Evolutionary conservation across 495 filamentous ascomycete genomes (phyloP).

Genomic region (Aspergillus sclerotioniger): DNA sequence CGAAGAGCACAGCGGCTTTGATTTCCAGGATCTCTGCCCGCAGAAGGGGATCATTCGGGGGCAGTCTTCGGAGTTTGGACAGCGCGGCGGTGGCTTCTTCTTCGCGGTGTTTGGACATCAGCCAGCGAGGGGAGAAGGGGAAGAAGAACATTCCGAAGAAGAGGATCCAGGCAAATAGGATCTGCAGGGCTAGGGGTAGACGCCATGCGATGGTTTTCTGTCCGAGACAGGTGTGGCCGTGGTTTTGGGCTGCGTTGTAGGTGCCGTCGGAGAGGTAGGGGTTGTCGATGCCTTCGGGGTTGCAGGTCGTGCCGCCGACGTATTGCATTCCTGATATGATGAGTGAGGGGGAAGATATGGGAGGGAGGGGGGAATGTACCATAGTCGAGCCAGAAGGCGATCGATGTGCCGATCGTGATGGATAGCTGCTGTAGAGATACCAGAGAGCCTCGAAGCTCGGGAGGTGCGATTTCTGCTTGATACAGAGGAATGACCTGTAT

Average conservation of each 20-base stretch:
- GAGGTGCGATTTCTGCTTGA: constrained; percentile 45
- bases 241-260: constrained; percentile 48
- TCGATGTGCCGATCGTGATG: constrained; percentile 60
- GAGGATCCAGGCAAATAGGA: constrained; percentile 62
- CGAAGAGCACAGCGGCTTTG: constrained; percentile 54
- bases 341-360: constrained; percentile 51
- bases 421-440: constrained; percentile 73
- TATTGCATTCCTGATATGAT: constrained; percentile 43
- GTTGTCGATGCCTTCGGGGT: constrained; percentile 42
- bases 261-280: constrained; percentile 26
- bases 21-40: constrained; percentile 67
- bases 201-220: constrained; percentile 44
- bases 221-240: constrained; percentile 61
- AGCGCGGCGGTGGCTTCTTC: constrained; percentile 51
- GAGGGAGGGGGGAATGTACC: constrained; percentile 20
- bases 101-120: constrained; percentile 75
- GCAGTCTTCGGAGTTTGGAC: constrained; percentile 50
- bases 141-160: constrained; percentile 67
- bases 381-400: constrained; percentile 64
- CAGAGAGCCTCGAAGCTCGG: constrained; percentile 69
- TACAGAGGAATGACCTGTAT: constrained; percentile 14
- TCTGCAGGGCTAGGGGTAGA: constrained; percentile 44
- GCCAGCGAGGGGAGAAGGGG: constrained; percentile 74
- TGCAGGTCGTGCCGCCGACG: constrained; percentile 57
- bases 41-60: constrained; percentile 61